Evolutionary conservation across 1,284 basidiomycete genomes (phyloP), one percentile per base, ranked within the genome.

Genomic region (Ceratobasidium sp.): DNA sequence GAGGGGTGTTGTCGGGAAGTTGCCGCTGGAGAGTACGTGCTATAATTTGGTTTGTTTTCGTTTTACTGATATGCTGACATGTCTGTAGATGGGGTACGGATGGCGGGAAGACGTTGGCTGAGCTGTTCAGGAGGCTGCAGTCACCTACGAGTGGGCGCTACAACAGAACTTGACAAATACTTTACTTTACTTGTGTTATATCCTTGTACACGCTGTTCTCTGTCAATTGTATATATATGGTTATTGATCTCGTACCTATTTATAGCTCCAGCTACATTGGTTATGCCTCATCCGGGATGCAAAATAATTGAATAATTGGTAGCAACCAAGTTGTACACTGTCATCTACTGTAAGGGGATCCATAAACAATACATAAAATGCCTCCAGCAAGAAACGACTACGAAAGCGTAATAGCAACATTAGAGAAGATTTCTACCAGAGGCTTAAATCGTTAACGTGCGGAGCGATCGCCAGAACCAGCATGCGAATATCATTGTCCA

Each of bases 1-100:
- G 91, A 92, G 82, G 86, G 86, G 79, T 92, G 91, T 80, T 92
- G 91, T 81, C 86, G 89, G 81, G 91, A 92, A 82, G 89, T 93
- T 33, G 91, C 91, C 13, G 88, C 88, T 74, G 91, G 91, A 87
- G 91, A 92, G 91, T 92, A 82, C 83, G 91, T 87, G 20, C 23
- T 64, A n/a, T 59, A 38, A 33, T n/a, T 50, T 62, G 33, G 5
- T 3, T 6, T 46, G 26, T 20, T 23, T 7, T n/a, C 40, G 28
- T n/a, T 10, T 6, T 26, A 28, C 61, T 66, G 13, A 54, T 23
- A 50, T 40, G 10, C 9, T 10, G 7, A 40, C 13, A n/a, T 56
- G 13, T 52, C 52, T 33, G 9, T 79, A 92, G 91, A 82, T 93
- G 91, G 91, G 91, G 91, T 23, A 80, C 88, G 0, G 91, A 92